These are phyloP conservation scores for Candida cerambycidarum DNA, from an alignment of 805 yeast species.

Conservation along the genomic window DNA sequence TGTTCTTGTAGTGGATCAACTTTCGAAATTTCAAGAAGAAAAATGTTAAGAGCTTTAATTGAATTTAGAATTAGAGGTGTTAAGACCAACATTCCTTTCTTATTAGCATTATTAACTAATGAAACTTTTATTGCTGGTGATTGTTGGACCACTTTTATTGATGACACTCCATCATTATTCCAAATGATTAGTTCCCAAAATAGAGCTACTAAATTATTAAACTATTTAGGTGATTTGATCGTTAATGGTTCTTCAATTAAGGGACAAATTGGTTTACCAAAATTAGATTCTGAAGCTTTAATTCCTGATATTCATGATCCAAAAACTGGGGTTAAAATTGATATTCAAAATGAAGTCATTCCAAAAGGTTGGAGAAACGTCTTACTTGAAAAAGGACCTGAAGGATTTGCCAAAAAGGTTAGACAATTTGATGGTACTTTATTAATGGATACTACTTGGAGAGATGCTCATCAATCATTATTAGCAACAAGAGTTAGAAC, in stretches of 20 bases:
- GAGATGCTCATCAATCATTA: slow-evolving; percentile 98
- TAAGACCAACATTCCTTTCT: slow-evolving; percentile 95
- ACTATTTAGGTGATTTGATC: slow-evolving; percentile 88
- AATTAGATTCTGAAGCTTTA: slow-evolving; percentile 69
- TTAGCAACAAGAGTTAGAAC: slow-evolving; percentile 98
- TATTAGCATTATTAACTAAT: slow-evolving; percentile 86
- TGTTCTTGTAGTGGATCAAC: slow-evolving; percentile 97
- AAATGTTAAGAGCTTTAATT: slow-evolving; percentile 94
- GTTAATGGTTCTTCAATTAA: slow-evolving; percentile 95
- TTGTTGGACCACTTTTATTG: slow-evolving; percentile 98
- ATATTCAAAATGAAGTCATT: slow-evolving; percentile 49
- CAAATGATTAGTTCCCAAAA: slow-evolving; percentile 93
- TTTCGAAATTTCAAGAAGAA: slow-evolving; percentile 93
- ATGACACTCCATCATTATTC: slow-evolving; percentile 95
- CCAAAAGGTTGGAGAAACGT: slow-evolving; percentile 93
- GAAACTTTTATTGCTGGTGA: slow-evolving; percentile 81
- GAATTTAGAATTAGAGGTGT: slow-evolving; percentile 99
- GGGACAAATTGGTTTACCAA: slow-evolving; percentile 94
- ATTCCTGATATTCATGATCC: slow-evolving; percentile 72
- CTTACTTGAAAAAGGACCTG: slow-evolving; percentile 82
- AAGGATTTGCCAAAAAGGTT: slow-evolving; percentile 83
- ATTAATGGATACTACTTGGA: slow-evolving; percentile 99
- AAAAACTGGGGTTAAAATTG: slow-evolving; percentile 55
- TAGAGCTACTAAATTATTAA: slow-evolving; percentile 92
- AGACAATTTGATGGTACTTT: slow-evolving; percentile 82